These are phyloP conservation scores for Leccinum pachyderme DNA, from an alignment of 1,284 basidiomycete species.

Conservation along the genomic window DNA sequence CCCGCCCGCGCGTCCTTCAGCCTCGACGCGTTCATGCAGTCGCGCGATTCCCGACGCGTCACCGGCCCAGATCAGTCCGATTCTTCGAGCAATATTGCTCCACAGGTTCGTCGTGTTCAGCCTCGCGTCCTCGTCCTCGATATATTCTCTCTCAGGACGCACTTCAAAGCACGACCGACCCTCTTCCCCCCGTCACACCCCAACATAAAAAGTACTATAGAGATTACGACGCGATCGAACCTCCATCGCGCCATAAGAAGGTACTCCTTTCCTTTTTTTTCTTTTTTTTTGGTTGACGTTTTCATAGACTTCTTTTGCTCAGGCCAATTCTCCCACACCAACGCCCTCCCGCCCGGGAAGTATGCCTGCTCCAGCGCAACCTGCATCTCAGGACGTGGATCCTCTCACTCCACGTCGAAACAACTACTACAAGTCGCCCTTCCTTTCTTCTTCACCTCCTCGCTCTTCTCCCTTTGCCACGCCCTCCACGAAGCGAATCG, in stretches of 20 bases:
- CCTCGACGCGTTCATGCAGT: slow-evolving; percentile 49
- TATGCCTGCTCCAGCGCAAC: slow-evolving; percentile 31
- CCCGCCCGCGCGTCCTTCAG: slow-evolving; percentile 42
- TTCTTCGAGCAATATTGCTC: slow-evolving; percentile 22
- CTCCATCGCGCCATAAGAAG: slow-evolving; percentile 37
- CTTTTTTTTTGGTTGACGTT: slow-evolving; percentile 7
- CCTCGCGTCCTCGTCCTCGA: slow-evolving; percentile 19
- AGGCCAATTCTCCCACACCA: slow-evolving; percentile 30
- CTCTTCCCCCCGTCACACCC: slow-evolving; percentile 46
- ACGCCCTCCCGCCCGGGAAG: slow-evolving; percentile 33
- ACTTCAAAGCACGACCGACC: slow-evolving; percentile 26
- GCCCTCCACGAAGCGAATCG: slow-evolving; percentile 49
- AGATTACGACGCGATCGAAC: slow-evolving; percentile 49
- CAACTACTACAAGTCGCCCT: slow-evolving; percentile 45
- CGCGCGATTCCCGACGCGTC: slow-evolving; percentile 53
- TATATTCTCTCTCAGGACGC: slow-evolving; percentile 29
- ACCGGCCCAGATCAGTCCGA: slow-evolving; percentile 29
- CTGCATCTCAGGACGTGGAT: slow-evolving; percentile 26
- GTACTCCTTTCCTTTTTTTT: slow-evolving; percentile 15
- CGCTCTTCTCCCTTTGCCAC: slow-evolving; percentile 49
- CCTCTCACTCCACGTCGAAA: slow-evolving; percentile 45
- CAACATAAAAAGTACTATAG: slow-evolving; percentile 57
- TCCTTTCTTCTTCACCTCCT: slow-evolving; percentile 48
- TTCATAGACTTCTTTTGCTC: slow-evolving; percentile 18
- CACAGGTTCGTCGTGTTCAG: slow-evolving; percentile 33